Conservation (phyloP, 352 stramenopile species). For the Globisporangium ultimum region DNA sequence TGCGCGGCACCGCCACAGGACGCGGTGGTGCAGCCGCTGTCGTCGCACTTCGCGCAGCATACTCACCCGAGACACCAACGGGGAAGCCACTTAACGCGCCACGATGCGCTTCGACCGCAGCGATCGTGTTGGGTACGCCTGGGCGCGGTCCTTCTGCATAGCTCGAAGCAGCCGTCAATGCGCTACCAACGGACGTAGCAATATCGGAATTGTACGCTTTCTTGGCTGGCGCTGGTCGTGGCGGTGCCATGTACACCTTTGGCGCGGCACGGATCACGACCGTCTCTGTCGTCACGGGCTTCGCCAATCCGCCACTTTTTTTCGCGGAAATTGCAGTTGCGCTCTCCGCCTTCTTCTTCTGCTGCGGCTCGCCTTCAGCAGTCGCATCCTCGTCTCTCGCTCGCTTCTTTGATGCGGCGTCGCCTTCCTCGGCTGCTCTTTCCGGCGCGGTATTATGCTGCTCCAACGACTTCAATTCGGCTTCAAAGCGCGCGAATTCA, state of each 20-base stretch:
- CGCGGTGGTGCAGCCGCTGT: neutral
- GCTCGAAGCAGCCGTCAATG: neutral
- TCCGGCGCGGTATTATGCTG: constrained; percentile 17
- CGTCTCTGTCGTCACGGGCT: constrained; percentile 10
- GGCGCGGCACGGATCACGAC: constrained; percentile 43
- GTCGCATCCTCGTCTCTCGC: constrained; percentile 18
- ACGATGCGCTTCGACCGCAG: constrained; percentile 40
- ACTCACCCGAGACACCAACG: constrained; percentile 43
- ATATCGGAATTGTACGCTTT: constrained; percentile 4
- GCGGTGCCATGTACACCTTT: constrained; percentile 67
- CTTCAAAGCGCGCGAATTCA: constrained; percentile 81
- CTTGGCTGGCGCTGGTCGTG: constrained; percentile 49
- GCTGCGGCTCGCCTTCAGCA: constrained; percentile 8
- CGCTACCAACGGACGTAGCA: neutral
- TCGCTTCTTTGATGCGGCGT: constrained; percentile 26
- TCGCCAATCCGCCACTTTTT: constrained; percentile 13
- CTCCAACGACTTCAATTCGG: constrained; percentile 78
- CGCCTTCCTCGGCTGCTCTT: neutral
- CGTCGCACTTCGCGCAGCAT: constrained; percentile 20
- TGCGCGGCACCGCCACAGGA: constrained; percentile 31
- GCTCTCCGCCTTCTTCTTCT: constrained; percentile 27
- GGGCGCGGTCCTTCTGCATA: constrained; percentile 5
- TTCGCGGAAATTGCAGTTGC: constrained; percentile 2
- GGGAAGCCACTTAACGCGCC: constrained; percentile 73
- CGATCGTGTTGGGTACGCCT: constrained; percentile 41